Conservation (phyloP, 805 yeast species). For the Hanseniaspora singularis region DNA sequence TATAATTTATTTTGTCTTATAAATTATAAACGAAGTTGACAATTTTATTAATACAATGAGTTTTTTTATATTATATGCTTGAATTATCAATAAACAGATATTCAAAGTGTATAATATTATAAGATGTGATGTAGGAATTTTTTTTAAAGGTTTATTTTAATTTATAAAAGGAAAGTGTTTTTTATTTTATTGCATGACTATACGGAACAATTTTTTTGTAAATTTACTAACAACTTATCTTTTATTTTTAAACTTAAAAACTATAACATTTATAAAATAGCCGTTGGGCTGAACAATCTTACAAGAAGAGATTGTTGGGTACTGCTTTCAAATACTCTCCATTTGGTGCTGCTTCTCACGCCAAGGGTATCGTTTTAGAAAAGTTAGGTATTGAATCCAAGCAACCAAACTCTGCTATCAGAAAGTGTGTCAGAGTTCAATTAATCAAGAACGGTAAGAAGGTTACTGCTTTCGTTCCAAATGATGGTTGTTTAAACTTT, state of each 20-base stretch:
- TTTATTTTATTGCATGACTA: too few species aligned
- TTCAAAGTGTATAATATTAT: too few species aligned
- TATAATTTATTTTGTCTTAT: too few species aligned
- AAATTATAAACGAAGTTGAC: too few species aligned
- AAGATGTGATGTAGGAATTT: too few species aligned
- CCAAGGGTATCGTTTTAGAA: constrained; percentile 99
- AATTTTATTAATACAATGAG: too few species aligned
- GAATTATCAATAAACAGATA: too few species aligned
- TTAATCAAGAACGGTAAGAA: constrained; percentile 99
- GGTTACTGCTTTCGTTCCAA: constrained; percentile 99
- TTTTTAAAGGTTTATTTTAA: too few species aligned
- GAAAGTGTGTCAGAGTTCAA: constrained; percentile 99
- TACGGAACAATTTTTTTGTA: too few species aligned
- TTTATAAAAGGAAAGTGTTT: too few species aligned
- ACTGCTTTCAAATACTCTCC: constrained; percentile 99
- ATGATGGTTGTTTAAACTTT: constrained; percentile 99
- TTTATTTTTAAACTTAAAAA: too few species aligned
- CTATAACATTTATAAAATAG: constrained; percentile 27
- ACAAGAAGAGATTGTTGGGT: constrained; percentile 98
- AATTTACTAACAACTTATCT: not conserved
- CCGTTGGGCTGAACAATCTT: constrained; percentile 99
- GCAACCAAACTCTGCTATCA: constrained; percentile 99
- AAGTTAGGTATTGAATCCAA: constrained; percentile 99
- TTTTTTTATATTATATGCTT: too few species aligned
- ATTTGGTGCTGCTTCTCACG: constrained; percentile 99